A percentile compares a stretch with the other conserved stretches of the same genome.
These are phyloP conservation scores for Ettlia oleoabundans DNA, from an alignment of 139 green algal species.

Conservation along the genomic window DNA sequence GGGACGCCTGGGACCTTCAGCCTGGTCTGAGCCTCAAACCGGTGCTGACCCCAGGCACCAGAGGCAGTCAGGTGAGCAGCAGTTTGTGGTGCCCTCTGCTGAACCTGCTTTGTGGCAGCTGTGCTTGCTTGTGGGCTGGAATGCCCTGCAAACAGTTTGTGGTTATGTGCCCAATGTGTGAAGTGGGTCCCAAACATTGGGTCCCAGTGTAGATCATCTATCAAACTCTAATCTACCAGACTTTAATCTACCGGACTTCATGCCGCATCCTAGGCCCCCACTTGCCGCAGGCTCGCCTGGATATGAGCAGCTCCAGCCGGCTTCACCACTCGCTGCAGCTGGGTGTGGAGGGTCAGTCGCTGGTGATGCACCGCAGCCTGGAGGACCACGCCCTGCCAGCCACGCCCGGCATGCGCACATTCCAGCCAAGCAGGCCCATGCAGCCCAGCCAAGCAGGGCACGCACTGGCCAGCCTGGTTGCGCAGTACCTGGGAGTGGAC, in stretches of 20 bases:
- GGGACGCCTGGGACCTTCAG: background rate
- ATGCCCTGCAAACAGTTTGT: no score
- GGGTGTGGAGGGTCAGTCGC: background rate
- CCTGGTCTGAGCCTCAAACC: background rate
- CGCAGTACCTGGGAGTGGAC: background rate
- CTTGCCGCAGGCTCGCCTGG: background rate
- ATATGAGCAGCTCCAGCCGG: background rate
- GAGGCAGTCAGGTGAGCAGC: background rate
- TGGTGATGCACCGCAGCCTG: background rate
- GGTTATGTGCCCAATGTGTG: no score
- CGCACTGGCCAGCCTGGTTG: background rate
- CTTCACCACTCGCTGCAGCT: background rate
- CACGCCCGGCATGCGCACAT: background rate
- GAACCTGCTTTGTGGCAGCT: background rate
- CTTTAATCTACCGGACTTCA: no score
- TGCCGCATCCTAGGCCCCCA: background rate
- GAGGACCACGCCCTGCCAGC: background rate
- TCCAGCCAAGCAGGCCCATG: background rate
- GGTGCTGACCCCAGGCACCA: background rate
- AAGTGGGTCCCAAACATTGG: no score
- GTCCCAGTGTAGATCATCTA: no score
- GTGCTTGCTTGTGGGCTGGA: no score
- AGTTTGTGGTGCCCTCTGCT: background rate
- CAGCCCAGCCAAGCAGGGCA: background rate
- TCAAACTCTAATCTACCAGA: no score